Conservation (phyloP, 352 stramenopile genomes). For the Phytophthora hybrid region DNA sequence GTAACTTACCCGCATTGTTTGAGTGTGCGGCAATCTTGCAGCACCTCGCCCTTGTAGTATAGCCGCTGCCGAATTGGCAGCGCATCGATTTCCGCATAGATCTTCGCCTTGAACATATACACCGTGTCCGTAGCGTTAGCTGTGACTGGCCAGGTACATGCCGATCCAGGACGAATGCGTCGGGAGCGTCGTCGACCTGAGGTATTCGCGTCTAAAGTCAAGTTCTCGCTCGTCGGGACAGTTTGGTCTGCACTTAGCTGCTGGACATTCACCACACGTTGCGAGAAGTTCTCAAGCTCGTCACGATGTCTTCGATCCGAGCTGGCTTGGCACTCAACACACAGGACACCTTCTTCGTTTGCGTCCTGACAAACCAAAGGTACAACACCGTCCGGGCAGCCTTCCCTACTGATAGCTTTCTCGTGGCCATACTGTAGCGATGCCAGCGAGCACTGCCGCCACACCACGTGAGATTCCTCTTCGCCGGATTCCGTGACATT, state of each 20-base stretch:
- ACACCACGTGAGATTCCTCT: slow-evolving; percentile 40
- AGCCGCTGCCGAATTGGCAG: slow-evolving; percentile 75
- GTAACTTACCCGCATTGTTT: slow-evolving; percentile 70
- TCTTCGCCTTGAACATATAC: slow-evolving; percentile 81
- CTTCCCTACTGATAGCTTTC: slow-evolving; percentile 19
- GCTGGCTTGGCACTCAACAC: slow-evolving; percentile 57
- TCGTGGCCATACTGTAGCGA: slow-evolving; percentile 45
- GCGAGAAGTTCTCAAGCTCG: slow-evolving; percentile 71
- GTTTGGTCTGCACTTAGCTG: slow-evolving; percentile 63
- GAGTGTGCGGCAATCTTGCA: slow-evolving; percentile 65
- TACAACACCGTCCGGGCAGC: slow-evolving; percentile 39
- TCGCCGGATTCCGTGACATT: slow-evolving; percentile 13
- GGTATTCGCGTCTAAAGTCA: slow-evolving; percentile 49
- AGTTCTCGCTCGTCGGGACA: slow-evolving; percentile 53
- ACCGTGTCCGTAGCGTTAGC: slow-evolving; percentile 76
- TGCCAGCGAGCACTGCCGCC: slow-evolving; percentile 56
- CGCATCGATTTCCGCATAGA: slow-evolving; percentile 74
- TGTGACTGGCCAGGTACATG: slow-evolving; percentile 55
- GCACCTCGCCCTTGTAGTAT: slow-evolving; percentile 69
- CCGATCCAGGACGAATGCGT: slow-evolving; percentile 64
- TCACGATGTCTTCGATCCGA: slow-evolving; percentile 53
- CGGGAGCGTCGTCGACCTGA: slow-evolving; percentile 67
- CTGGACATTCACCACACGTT: slow-evolving; percentile 67
- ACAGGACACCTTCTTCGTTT: slow-evolving; percentile 47
- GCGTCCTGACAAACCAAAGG: slow-evolving; percentile 41